Base-by-base conservation (phyloP, 106 monocot genomes). In the Alisma plantagoaquatica region DNA sequence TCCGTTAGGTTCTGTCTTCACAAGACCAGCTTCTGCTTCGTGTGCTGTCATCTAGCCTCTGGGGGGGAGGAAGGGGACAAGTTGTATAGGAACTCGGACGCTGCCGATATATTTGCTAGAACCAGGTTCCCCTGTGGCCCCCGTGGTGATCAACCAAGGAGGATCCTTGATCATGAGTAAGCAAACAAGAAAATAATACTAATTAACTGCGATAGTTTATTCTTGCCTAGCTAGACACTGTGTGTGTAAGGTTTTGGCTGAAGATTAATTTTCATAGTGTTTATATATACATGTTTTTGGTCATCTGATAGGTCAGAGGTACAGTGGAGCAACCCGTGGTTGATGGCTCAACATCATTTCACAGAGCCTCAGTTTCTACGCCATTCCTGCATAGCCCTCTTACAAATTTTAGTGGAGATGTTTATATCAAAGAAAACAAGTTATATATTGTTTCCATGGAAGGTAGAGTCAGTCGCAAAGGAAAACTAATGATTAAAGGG, bases 321-420 rank as follows among this genome's bases (percentile, higher is more conserved):
- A 89, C 88, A 15, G 78, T 89, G 44, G 89, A 96, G 28, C 78
- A 89, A 30, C 96, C 96, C 27, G 64, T 96, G 49, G 54, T 96
- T 21, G 96, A 96, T 77, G 96, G 96, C 56, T 96, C 88, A 62
- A 88, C 96, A 59, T 65, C 81, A 53, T 78, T 96, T 74, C 81
- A 88, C 64, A 78, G 88, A 43, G 96, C 96, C 56, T 70, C 76
- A 53, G 71, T 96, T 63, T 81, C 78, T 71, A 88, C 96, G 53
- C 96, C 96, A 14, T 77, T 84, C 15, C 75, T 96, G 30, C 60
- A 77, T 35, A 81, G 84, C 35, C 88, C 88, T 51, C 70, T 96
- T 43, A 89, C 88, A 38, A 96, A 89, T 74, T 76, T 96, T 56
- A 88, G 81, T 6, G 96, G 88, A 33, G 73, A 75, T 15, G 60